Conservation (phyloP, 2,329 filamentous ascomycete genomes). For the Alternaria postmessia region DNA sequence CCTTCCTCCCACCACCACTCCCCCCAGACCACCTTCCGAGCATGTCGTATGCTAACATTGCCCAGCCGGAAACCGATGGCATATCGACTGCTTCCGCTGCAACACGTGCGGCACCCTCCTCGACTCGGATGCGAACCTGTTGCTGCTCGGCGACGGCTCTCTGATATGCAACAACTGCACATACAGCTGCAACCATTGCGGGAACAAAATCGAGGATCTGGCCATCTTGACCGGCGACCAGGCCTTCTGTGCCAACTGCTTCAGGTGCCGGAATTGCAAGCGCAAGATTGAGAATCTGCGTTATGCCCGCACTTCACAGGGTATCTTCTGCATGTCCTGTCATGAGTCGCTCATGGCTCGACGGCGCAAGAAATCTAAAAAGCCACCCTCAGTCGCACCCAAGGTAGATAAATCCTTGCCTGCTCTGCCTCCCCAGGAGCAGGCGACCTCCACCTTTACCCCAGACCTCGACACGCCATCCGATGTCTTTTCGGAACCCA, state of each 20-base stretch:
- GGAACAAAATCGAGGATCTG: conserved; percentile 97
- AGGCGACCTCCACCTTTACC: conserved; percentile 66
- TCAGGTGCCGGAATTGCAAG: conserved; percentile 97
- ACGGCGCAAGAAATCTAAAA: conserved; percentile 83
- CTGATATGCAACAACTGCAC: conserved; percentile 99
- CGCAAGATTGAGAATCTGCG: conserved; percentile 97
- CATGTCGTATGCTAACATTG: conserved; percentile 34
- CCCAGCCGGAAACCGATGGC: conserved; percentile 93
- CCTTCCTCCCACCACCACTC: neutral
- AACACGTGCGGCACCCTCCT: conserved; percentile 94
- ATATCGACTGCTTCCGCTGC: conserved; percentile 98
- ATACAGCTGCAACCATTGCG: conserved; percentile 96
- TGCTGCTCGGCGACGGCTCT: conserved; percentile 95
- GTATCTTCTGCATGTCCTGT: conserved; percentile 99
- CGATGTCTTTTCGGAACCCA: conserved; percentile 68
- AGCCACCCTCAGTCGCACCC: conserved; percentile 52
- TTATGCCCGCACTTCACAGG: conserved; percentile 96
- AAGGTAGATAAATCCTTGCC: conserved; percentile 92
- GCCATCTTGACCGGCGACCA: conserved; percentile 98
- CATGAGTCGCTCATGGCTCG: conserved; percentile 96
- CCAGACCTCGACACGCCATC: conserved; percentile 64
- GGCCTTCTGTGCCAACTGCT: conserved; percentile 96
- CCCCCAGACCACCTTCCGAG: neutral
- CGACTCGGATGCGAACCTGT: conserved; percentile 96
- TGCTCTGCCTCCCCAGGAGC: conserved; percentile 77